phyloP scores from a whole-genome alignment of 805 yeast species.

The Yamadazyma ubonensis region DNA sequence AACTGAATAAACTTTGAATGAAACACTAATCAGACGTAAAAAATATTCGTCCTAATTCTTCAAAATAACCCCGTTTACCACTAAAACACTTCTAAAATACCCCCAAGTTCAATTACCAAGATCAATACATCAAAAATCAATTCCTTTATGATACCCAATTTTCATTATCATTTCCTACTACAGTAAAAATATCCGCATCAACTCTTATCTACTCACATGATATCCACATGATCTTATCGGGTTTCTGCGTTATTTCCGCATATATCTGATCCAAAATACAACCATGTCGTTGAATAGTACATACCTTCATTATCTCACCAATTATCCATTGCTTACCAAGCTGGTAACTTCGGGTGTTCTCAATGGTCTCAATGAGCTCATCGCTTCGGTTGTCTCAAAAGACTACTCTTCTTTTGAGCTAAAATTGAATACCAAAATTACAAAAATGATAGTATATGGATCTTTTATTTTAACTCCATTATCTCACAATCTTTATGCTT shows the following conservation, averaged over 20 bases:
- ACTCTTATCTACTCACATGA: background rate
- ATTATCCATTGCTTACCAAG: constrained; percentile 59
- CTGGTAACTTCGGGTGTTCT: constrained; percentile 54
- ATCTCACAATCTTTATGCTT: constrained; percentile 51
- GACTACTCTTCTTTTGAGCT: constrained; percentile 31
- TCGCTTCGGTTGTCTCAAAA: constrained; percentile 51
- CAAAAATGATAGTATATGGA: constrained; percentile 58
- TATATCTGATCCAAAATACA: too few relatives aligned
- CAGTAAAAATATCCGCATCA: background rate
- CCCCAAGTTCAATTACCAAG: too few relatives aligned
- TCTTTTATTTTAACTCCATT: constrained; percentile 55
- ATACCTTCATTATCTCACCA: constrained; percentile 39
- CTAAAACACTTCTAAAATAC: too few relatives aligned
- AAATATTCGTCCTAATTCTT: too few relatives aligned
- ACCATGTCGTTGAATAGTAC: constrained; percentile 20
- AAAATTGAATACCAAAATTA: constrained; percentile 40
- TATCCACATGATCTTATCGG: too few relatives aligned
- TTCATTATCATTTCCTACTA: too few relatives aligned
- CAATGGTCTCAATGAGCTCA: constrained; percentile 56
- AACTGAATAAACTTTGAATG: too few relatives aligned
- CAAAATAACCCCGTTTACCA: too few relatives aligned
- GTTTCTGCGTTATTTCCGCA: too few relatives aligned
- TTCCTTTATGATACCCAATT: too few relatives aligned
- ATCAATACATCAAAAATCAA: too few relatives aligned
- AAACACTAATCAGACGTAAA: too few relatives aligned